phyloP scores from a whole-genome alignment of 768 basidiomycete species.

The Collybiopsis luxurians region DNA sequence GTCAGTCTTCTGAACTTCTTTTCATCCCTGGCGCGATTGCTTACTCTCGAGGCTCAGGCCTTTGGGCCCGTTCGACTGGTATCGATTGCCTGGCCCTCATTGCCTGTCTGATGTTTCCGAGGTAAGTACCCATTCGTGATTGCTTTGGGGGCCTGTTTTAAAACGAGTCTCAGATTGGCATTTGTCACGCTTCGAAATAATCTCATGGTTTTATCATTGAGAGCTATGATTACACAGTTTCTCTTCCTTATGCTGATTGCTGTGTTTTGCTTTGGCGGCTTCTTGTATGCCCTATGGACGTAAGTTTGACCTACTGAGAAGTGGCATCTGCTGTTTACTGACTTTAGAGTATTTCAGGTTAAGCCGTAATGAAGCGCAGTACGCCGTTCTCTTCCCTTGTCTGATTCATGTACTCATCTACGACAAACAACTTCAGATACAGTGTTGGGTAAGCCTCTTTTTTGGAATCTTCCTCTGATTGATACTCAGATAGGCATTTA shows the following conservation, averaged over 20 bases:
- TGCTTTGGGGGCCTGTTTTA: not conserved
- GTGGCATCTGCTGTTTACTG: not conserved
- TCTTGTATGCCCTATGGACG: conserved; percentile 93
- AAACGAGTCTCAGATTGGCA: conserved; percentile 59
- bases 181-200: conserved; percentile 88
- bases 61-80: conserved; percentile 68
- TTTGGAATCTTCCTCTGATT: not conserved
- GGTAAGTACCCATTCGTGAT: conserved; percentile 38
- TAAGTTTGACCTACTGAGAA: conserved; percentile 40
- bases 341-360: conserved; percentile 40
- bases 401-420: not conserved
- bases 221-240: conserved; percentile 95
- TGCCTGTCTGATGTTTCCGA: conserved; percentile 87
- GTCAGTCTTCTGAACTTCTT: conserved; percentile 33
- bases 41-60: conserved; percentile 33
- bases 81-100: conserved; percentile 86
- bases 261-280: conserved; percentile 88
- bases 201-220: conserved; percentile 75
- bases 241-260: conserved; percentile 79
- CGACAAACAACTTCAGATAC: not conserved
- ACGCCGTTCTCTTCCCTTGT: conserved; percentile 16
- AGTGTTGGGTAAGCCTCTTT: conserved; percentile 28
- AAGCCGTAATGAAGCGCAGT: conserved; percentile 60
- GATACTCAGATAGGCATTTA: conserved; percentile 18
- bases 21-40: not conserved